Evolutionary conservation across 1,284 basidiomycete genomes (phyloP).

Genomic region (Sporisorium graminicola): DNA sequence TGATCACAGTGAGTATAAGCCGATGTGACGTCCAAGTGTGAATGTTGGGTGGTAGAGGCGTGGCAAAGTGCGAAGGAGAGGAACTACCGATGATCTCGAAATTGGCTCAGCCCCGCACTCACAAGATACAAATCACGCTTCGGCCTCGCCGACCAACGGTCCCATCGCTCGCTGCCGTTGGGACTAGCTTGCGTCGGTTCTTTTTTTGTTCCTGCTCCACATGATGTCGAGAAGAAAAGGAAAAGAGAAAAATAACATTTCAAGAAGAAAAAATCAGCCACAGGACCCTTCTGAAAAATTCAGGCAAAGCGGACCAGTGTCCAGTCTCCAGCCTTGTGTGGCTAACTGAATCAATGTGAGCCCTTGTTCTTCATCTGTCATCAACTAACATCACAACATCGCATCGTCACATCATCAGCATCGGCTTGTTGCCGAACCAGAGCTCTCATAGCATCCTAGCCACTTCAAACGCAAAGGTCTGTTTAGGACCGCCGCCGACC

Average conservation of each 20-base stretch:
- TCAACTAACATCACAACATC: background rate
- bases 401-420: constrained; percentile 1
- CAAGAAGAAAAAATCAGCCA: constrained; percentile 7
- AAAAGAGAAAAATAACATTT: too few species aligned
- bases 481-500: background rate
- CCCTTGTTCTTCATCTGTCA: background rate
- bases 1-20: background rate
- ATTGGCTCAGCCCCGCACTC: background rate
- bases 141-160: background rate
- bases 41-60: background rate
- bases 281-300: background rate
- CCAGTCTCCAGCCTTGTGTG: background rate
- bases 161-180: background rate
- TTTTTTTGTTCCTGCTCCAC: constrained; percentile 2
- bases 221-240: background rate
- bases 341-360: background rate
- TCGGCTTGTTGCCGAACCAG: background rate
- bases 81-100: constrained; percentile 5
- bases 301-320: constrained; percentile 2
- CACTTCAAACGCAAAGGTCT: background rate
- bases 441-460: background rate
- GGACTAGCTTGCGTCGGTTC: background rate
- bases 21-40: background rate
- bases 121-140: background rate
- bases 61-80: background rate